phyloP scores from a whole-genome alignment of 768 basidiomycete genomes.

The Boletus sp. region DNA sequence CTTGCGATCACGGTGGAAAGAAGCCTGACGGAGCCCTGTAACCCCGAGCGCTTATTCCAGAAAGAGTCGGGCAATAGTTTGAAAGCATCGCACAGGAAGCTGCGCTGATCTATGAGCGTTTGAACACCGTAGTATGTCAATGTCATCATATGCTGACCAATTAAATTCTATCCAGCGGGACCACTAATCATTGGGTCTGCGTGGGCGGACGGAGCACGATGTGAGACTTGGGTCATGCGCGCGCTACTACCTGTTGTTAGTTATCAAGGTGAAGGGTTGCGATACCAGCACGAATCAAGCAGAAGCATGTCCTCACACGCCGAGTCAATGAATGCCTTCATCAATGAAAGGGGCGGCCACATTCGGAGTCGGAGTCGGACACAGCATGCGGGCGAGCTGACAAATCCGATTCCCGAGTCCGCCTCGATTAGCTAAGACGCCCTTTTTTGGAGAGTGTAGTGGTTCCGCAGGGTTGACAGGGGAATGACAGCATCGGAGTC shows the following conservation, averaged over 20 bases:
- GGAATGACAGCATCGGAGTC: slow-evolving; percentile 9
- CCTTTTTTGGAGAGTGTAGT: slow-evolving; percentile 18
- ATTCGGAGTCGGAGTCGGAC: neutral
- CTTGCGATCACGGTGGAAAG: neutral
- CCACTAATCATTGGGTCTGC: neutral
- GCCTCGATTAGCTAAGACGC: slow-evolving; percentile 17
- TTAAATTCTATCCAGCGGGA: neutral
- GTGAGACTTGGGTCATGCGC: neutral
- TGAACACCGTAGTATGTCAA: neutral
- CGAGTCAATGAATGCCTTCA: too few species aligned
- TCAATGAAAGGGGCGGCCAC: neutral
- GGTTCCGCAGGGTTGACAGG: slow-evolving; percentile 1
- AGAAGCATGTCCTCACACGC: neutral
- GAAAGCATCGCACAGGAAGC: neutral
- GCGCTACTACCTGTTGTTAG: neutral
- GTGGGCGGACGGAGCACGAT: neutral
- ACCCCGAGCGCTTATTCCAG: neutral
- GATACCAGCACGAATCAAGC: neutral
- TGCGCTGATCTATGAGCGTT: neutral
- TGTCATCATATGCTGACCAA: neutral
- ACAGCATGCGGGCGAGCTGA: neutral
- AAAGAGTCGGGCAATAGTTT: neutral
- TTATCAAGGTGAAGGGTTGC: neutral
- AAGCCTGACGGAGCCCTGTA: neutral
- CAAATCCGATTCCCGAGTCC: neutral